Evolutionary conservation across 1,284 basidiomycete species (phyloP).

Genomic region (Hortiboletus rubellus): DNA sequence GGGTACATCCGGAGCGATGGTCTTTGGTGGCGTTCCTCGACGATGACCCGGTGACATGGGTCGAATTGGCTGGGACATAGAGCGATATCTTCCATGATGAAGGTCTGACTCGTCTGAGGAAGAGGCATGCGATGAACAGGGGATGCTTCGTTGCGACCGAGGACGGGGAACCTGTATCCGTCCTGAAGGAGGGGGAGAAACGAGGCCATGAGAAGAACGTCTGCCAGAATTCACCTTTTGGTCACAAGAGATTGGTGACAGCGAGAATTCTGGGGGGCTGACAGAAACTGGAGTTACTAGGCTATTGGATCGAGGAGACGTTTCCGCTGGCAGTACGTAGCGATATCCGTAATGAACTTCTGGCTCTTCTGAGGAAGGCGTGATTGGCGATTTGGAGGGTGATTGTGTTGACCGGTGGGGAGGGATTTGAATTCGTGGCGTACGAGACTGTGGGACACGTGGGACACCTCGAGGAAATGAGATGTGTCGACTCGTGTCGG

Average conservation of each 20-base stretch:
- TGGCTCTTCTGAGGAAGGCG: constrained; percentile 23
- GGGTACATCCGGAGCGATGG: constrained; percentile 19
- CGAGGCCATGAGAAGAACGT: not conserved
- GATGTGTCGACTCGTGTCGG: not conserved
- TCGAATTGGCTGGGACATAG: constrained; percentile 3
- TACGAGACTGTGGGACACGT: not conserved
- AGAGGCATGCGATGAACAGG: constrained; percentile 1
- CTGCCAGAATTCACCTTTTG: not conserved
- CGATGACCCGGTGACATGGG: constrained; percentile 1
- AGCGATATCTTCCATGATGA: constrained; percentile 1
- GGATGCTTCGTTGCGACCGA: constrained; percentile 2
- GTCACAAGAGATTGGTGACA: not conserved
- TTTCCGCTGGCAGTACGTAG: not conserved
- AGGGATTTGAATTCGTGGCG: constrained; percentile 25
- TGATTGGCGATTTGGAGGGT: constrained; percentile 12
- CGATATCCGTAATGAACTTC: constrained; percentile 5
- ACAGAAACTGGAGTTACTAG: constrained; percentile 9
- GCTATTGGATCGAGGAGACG: not conserved
- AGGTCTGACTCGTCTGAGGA: constrained; percentile 19
- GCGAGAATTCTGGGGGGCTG: constrained; percentile 2
- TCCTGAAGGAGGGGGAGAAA: not conserved
- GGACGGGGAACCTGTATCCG: not conserved
- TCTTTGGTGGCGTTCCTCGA: constrained; percentile 16
- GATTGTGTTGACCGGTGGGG: not conserved
- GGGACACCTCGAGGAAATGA: constrained; percentile 5